Evolutionary conservation across 495 filamentous ascomycete genomes (phyloP).

Genomic region (Penicillium desertorum): DNA sequence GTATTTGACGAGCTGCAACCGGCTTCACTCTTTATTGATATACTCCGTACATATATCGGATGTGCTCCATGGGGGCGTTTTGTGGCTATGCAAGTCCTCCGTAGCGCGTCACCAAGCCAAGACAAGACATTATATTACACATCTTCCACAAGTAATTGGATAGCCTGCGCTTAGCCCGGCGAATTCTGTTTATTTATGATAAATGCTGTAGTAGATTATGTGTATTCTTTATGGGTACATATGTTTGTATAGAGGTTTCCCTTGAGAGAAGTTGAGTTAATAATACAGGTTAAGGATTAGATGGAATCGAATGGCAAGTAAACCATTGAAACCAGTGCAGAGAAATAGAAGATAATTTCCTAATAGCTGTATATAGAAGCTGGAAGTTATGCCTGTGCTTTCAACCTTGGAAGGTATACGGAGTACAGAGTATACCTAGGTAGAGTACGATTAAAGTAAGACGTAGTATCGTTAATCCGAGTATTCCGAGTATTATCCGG

Average conservation of each 20-base stretch:
- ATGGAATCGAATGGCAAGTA: neutral
- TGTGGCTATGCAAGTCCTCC: neutral
- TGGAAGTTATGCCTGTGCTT: neutral
- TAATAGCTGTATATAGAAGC: neutral
- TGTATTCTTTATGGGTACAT: neutral
- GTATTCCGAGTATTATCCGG: constrained; percentile 8
- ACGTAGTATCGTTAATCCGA: neutral
- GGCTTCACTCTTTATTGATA: neutral
- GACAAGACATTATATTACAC: neutral
- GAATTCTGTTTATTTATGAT: neutral
- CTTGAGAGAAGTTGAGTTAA: neutral
- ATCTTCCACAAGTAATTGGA: neutral
- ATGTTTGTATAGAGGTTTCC: neutral
- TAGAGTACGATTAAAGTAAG: neutral
- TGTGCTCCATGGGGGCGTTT: neutral
- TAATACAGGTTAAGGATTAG: neutral
- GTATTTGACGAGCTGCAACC: neutral
- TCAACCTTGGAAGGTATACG: too few relatives aligned
- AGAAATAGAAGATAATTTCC: neutral
- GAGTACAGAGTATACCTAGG: too few relatives aligned
- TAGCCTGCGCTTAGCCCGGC: neutral
- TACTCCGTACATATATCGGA: neutral
- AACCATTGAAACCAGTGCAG: neutral
- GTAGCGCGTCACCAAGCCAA: neutral
- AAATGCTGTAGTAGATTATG: neutral